A percentile compares a stretch with the other conserved stretches of the same genome.
These are phyloP conservation scores for Starmera stellimalicola DNA, from an alignment of 1,139 yeast genomes.

Conservation along the genomic window DNA sequence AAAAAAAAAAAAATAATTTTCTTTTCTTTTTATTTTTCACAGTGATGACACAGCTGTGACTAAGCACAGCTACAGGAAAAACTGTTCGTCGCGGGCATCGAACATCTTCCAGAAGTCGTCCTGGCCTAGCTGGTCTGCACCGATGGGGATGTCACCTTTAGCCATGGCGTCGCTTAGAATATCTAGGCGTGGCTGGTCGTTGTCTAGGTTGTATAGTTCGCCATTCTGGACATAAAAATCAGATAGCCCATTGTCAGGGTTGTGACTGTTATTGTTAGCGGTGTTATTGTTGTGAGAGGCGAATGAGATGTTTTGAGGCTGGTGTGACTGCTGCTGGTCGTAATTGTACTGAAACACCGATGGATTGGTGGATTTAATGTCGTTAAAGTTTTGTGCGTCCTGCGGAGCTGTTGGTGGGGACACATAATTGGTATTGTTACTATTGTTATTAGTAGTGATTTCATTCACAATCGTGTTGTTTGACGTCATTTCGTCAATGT, in stretches of 20 bases:
- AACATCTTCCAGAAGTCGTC: constrained; percentile 19
- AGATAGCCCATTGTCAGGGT: background rate
- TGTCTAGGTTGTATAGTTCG: constrained; percentile 3
- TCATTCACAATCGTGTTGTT: constrained; percentile 7
- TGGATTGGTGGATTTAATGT: background rate
- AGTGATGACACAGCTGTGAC: no score
- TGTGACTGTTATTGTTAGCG: background rate
- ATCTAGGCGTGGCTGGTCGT: constrained; percentile 12
- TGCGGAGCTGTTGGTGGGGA: background rate
- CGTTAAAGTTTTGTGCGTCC: background rate
- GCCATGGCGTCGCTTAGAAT: constrained; percentile 16
- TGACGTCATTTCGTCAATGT: constrained; percentile 10
- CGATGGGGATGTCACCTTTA: constrained; percentile 16
- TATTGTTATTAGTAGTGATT: background rate
- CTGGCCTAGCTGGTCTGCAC: constrained; percentile 7
- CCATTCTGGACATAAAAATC: constrained; percentile 1
- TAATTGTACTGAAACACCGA: background rate
- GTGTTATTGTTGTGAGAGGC: background rate
- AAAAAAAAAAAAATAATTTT: no score
- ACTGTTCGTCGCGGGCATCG: constrained; percentile 19
- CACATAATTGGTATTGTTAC: background rate
- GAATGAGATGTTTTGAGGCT: no score
- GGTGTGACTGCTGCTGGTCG: background rate
- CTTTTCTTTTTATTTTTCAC: no score
- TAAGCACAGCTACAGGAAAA: constrained; percentile 11